Percentiles rank a stretch among this genome's conserved stretches.
phyloP scores from a whole-genome alignment of 2,329 filamentous ascomycete genomes.

The Fusarium albidum region DNA sequence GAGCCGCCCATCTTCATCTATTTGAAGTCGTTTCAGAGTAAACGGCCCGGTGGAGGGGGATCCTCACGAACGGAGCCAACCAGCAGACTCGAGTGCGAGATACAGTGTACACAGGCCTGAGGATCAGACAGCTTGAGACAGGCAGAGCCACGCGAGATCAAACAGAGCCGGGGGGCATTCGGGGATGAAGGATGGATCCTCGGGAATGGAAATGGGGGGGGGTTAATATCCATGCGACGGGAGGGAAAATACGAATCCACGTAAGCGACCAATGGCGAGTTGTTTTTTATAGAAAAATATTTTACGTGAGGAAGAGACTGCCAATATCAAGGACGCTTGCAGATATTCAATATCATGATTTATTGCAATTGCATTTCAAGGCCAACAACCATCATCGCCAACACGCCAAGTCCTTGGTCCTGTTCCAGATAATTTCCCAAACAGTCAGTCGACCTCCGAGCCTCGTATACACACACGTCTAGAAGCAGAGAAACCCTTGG shows the following conservation, averaged over 20 bases:
- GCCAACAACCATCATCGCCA: constrained; percentile 10
- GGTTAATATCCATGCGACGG: constrained; percentile 7
- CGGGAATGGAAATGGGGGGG: neutral
- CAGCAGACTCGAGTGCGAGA: constrained; percentile 30
- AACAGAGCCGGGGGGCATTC: constrained; percentile 8
- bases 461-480: constrained; percentile 29
- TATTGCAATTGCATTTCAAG: constrained; percentile 14
- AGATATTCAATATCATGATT: neutral
- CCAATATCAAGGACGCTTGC: neutral
- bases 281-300: constrained; percentile 4
- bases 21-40: constrained; percentile 31
- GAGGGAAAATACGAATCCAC: constrained; percentile 22
- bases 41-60: constrained; percentile 7
- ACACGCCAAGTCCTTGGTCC: neutral
- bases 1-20: constrained; percentile 28
- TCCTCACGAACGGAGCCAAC: constrained; percentile 18
- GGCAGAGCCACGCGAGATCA: constrained; percentile 10
- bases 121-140: constrained; percentile 22
- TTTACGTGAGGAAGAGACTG: neutral
- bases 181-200: constrained; percentile 21
- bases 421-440: constrained; percentile 32
- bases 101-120: constrained; percentile 27
- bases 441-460: constrained; percentile 12
- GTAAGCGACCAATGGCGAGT: constrained; percentile 21
- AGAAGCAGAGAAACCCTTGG: constrained; percentile 28